Percentiles rank a stretch among this genome's conserved stretches.
These are phyloP conservation scores for Rhizopogon vinicolor DNA, from an alignment of 768 basidiomycete species.

Conservation along the genomic window DNA sequence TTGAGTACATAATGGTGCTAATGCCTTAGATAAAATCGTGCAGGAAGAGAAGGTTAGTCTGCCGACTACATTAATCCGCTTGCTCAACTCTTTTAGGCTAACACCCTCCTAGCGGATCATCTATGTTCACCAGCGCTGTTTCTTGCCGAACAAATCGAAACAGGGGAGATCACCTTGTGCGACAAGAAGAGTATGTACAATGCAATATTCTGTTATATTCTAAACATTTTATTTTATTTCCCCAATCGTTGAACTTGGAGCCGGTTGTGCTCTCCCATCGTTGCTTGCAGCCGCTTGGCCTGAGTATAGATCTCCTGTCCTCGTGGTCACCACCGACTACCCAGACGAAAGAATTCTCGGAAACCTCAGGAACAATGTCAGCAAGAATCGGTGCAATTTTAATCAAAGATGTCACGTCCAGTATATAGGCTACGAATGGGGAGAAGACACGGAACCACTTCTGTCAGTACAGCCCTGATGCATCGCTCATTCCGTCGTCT, in stretches of 20 bases:
- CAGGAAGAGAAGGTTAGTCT: conserved; percentile 58
- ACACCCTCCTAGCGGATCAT: conserved; percentile 68
- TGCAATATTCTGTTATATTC: not conserved
- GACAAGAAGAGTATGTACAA: not conserved
- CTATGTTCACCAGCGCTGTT: conserved; percentile 67
- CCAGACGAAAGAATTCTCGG: conserved; percentile 57
- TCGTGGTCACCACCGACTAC: conserved; percentile 65
- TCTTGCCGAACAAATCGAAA: conserved; percentile 62
- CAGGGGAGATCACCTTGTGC: conserved; percentile 34
- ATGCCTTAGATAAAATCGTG: not conserved
- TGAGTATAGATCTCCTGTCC: conserved; percentile 35
- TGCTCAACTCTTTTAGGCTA: conserved; percentile 41
- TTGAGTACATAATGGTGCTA: not conserved
- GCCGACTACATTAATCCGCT: not conserved
- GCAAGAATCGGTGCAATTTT: conserved; percentile 39
- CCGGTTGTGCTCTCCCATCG: conserved; percentile 66
- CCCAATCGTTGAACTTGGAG: conserved; percentile 67
- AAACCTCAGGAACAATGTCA: conserved; percentile 52
- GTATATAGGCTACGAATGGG: conserved; percentile 62
- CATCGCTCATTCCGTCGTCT: not conserved
- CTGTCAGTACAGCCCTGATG: conserved; percentile 38
- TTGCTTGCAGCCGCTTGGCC: conserved; percentile 46
- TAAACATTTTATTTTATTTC: not conserved
- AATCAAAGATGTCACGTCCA: conserved; percentile 36
- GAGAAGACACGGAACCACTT: conserved; percentile 39